Evolutionary conservation across 345 rosid genomes (phyloP), one percentile per base, ranked within the genome.

Genomic region (Capsella bursapastoris): DNA sequence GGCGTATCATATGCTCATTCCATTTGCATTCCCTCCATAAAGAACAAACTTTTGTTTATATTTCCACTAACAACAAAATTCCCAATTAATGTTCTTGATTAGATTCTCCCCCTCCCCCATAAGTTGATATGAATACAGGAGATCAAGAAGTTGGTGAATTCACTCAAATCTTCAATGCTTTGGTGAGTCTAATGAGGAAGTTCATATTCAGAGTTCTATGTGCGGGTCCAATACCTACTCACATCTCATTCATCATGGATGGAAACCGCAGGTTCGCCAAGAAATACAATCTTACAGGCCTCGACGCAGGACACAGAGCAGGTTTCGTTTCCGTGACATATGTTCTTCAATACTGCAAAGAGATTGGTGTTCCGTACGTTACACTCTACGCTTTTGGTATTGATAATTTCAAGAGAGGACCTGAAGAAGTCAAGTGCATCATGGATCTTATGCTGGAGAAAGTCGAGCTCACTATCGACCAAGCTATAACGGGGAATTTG

Each of bases 361-460:
- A 89, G 62, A 76, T 89, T 58, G 90, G 90, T 25, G 81, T 87
- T 18, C 88, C 80, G 40, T 83, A 83, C 64, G 80, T 86, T 10
- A 80, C 93, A 8, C 60, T 89, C 64, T 89, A 86, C 59, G 96
- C 97, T 14, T 90, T 89, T 77, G 90, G 91, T 79, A 74, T 84
- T 10, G 96, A 93, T 49, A 93, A 93, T 72, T 93, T 93, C 76
- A 86, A 77, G 70, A 83, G 98, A 73, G 64, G 28, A 18, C 96
- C 90, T 2, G 85, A 80, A 43, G 93, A 87, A 75, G 97, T 93
- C 51, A 84, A 85, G 51, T 71, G 65, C 41, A 35, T 93, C 45
- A 90, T 93, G 97, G 84, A 92, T 67, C 48, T 71, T 3, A 66
- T 72, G 73, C 58, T 66, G 1, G 76, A 65, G 67, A 78, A 72